Evolutionary conservation across 805 yeast species (phyloP), one percentile per base, ranked within the genome.

Genomic region (Candida fluviatilis): DNA sequence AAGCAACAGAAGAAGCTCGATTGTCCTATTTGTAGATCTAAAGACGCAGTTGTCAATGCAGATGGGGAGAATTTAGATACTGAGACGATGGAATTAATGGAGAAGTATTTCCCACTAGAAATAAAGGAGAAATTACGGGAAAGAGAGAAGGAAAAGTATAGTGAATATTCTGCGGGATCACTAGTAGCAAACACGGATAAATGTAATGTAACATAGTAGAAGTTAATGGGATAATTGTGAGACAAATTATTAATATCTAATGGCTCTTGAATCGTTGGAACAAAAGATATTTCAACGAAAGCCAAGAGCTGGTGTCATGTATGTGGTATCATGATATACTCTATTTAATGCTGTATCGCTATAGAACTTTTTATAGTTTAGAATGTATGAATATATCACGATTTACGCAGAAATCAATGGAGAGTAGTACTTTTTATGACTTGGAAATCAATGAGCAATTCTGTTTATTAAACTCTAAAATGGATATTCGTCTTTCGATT

Each of bases 11-110:
- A 55, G 2, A 78, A 78, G 43, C 71, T 72, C 30, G 73, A 73
- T 45, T 84, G 93, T 54, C 93, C 93, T 1, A 61, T 84, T 23
- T 84, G 93, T 54, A 55, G 83, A 33, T 52, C 68, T 27, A 69
- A 69, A 21, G 51, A 63, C 7, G 84, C 78, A 2, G 75, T 83
- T 5, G 52, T 69, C 50, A 37, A 58, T 31, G 89, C 90, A 1
- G 82, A 80, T 46, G 75, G 78, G 19, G 45, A 63, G 1, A 82
- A 82, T 47, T 59, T 84, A 42, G 91, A 84, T 50, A 25, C 58
- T 4, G 74, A 73, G 6, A 59, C 75, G 29, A 66, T 78, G 67
- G 58, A 61, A 17, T 63, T 76, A 38, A 66, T 84, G 71, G 72
- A 78, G 52, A 51, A 62, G 32, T 75, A 76, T 50, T 84, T 84